These are phyloP conservation scores for Mycoemilia scoparia DNA, from an alignment of 192 early-diverging fungal species.

Conservation along the genomic window DNA sequence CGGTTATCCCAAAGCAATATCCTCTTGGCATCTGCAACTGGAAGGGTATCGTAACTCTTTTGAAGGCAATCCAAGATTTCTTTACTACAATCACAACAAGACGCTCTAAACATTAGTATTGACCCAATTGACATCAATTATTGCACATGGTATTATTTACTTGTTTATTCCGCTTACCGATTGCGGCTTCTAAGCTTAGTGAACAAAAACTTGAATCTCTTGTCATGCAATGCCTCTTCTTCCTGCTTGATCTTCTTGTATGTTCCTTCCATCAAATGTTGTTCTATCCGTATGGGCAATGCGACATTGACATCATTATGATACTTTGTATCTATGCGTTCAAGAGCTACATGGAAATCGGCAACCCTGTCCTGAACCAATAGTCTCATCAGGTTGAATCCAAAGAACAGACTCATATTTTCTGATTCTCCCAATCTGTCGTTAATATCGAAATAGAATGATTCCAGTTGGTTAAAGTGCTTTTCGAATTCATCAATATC, in stretches of 20 bases:
- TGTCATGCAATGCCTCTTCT: too few species aligned
- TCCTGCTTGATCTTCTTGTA: constrained; percentile 96
- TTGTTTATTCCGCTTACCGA: too few species aligned
- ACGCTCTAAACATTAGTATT: constrained; percentile 80
- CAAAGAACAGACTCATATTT: constrained; percentile 75
- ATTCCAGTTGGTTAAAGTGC: constrained; percentile 80
- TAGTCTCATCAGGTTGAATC: constrained; percentile 82
- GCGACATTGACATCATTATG: constrained; percentile 67
- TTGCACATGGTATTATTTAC: constrained; percentile 70
- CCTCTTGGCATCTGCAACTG: constrained; percentile 77
- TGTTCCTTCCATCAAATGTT: constrained; percentile 92
- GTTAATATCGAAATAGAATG: constrained; percentile 60
- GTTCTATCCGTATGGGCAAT: constrained; percentile 86
- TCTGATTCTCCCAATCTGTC: constrained; percentile 47
- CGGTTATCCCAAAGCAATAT: constrained; percentile 80
- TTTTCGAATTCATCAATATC: constrained; percentile 91
- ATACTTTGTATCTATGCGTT: constrained; percentile 71
- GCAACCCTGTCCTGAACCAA: constrained; percentile 85
- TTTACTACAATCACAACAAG: constrained; percentile 83
- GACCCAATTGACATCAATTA: constrained; percentile 91
- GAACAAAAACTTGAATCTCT: too few species aligned
- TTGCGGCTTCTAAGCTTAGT: too few species aligned
- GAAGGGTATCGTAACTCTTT: constrained; percentile 75
- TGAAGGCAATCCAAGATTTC: constrained; percentile 93
- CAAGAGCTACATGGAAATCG: constrained; percentile 97